Evolutionary conservation across 2,329 filamentous ascomycete genomes (phyloP).

Genomic region (Hymenoscyphus repandus): DNA sequence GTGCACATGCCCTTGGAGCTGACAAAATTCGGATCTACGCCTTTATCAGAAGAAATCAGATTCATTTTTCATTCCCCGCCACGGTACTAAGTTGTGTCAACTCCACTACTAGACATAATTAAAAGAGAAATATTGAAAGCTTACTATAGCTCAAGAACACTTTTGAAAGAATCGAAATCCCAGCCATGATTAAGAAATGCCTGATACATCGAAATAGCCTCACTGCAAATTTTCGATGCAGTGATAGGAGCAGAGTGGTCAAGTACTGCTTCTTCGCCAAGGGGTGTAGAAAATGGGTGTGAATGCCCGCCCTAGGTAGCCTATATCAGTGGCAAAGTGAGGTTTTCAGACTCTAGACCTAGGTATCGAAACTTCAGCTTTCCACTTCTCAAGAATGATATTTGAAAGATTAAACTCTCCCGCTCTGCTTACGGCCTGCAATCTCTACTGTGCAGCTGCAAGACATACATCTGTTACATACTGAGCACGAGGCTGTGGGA

Average conservation of each 20-base stretch:
- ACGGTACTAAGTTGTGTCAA: background rate
- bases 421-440: constrained; percentile 1
- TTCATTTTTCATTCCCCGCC: constrained; percentile 1
- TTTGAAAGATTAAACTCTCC: background rate
- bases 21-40: constrained; percentile 2
- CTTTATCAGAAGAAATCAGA: constrained; percentile 1
- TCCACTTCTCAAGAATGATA: background rate
- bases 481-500: constrained; percentile 1
- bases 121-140: background rate
- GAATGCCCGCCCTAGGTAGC: constrained; percentile 1
- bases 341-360: background rate
- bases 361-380: background rate
- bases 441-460: background rate
- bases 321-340: background rate
- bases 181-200: constrained; percentile 3
- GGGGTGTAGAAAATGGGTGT: background rate
- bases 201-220: constrained; percentile 3
- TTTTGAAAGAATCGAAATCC: constrained; percentile 1
- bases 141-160: background rate
- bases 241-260: background rate
- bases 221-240: background rate
- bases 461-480: background rate
- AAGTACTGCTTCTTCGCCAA: constrained; percentile 1
- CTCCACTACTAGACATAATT: background rate
- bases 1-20: background rate